A percentile compares a stretch with the other conserved stretches of the same genome.
phyloP scores from a whole-genome alignment of 2,329 filamentous ascomycete genomes.

The Fusarium stilboides region DNA sequence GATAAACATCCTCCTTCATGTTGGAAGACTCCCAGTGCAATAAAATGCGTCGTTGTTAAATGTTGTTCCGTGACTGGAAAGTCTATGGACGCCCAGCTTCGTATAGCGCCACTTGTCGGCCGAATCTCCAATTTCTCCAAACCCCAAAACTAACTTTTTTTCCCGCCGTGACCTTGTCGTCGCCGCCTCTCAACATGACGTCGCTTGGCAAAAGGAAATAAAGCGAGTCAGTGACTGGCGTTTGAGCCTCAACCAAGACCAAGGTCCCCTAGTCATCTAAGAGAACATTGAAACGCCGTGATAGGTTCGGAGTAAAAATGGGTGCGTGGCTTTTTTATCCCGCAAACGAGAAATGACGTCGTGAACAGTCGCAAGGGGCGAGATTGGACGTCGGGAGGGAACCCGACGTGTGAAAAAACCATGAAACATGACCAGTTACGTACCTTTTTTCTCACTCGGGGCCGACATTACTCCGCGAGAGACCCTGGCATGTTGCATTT shows the following conservation, averaged over 20 bases:
- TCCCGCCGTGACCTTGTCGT: background rate
- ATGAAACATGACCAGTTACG: too few species aligned
- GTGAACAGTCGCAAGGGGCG: too few species aligned
- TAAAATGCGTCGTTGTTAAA: background rate
- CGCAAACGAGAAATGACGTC: background rate
- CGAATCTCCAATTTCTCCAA: conserved; percentile 1
- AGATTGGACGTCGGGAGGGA: background rate
- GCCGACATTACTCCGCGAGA: background rate
- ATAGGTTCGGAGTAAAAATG: background rate
- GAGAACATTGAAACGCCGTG: background rate
- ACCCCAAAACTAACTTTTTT: background rate
- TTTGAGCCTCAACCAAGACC: background rate
- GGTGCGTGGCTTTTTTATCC: background rate
- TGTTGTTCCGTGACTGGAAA: too few species aligned
- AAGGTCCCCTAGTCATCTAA: background rate
- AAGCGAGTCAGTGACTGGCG: background rate
- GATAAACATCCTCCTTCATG: background rate
- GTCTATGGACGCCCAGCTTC: background rate
- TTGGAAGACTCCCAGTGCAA: background rate
- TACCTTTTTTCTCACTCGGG: background rate
- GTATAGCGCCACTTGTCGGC: background rate
- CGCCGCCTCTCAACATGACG: background rate
- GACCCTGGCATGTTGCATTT: conserved; percentile 3
- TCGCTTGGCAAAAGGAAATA: background rate
- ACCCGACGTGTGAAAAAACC: background rate